phyloP scores from a whole-genome alignment of 495 filamentous ascomycete genomes.

The Penicillium lagena region DNA sequence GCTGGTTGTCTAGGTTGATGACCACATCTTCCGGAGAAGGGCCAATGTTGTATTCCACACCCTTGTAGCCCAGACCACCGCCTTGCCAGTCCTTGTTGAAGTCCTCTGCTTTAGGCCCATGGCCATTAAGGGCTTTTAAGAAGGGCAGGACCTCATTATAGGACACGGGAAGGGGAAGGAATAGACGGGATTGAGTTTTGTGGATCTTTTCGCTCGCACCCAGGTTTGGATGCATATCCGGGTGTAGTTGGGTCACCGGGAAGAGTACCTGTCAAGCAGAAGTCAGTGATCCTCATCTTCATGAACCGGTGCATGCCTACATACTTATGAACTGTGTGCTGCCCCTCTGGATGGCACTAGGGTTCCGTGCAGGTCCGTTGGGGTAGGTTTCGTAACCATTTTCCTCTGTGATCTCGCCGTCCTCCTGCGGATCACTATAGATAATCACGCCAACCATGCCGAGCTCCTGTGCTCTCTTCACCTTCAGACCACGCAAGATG shows the following conservation, averaged over 20 bases:
- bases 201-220: slow-evolving; percentile 66
- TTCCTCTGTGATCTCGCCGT: slow-evolving; percentile 72
- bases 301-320: slow-evolving; percentile 5
- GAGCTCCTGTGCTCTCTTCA: slow-evolving; percentile 86
- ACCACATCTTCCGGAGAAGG: slow-evolving; percentile 71
- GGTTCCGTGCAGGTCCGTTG: slow-evolving; percentile 80
- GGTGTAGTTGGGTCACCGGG: slow-evolving; percentile 78
- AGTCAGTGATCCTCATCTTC: neutral
- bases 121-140: slow-evolving; percentile 80
- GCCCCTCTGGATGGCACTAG: slow-evolving; percentile 87
- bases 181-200: slow-evolving; percentile 69
- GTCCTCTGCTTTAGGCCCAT: slow-evolving; percentile 72
- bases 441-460: slow-evolving; percentile 85
- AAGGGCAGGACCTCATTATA: slow-evolving; percentile 81
- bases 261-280: slow-evolving; percentile 37
- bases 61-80: slow-evolving; percentile 71
- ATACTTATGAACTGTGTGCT: slow-evolving; percentile 77
- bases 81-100: slow-evolving; percentile 64
- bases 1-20: slow-evolving; percentile 78
- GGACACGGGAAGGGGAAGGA: slow-evolving; percentile 84
- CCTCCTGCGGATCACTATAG: slow-evolving; percentile 86
- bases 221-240: slow-evolving; percentile 93
- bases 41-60: slow-evolving; percentile 86
- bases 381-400: slow-evolving; percentile 81
- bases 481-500: slow-evolving; percentile 88